phyloP scores from a whole-genome alignment of 1,284 basidiomycete genomes.

The Marasmius oreades region DNA sequence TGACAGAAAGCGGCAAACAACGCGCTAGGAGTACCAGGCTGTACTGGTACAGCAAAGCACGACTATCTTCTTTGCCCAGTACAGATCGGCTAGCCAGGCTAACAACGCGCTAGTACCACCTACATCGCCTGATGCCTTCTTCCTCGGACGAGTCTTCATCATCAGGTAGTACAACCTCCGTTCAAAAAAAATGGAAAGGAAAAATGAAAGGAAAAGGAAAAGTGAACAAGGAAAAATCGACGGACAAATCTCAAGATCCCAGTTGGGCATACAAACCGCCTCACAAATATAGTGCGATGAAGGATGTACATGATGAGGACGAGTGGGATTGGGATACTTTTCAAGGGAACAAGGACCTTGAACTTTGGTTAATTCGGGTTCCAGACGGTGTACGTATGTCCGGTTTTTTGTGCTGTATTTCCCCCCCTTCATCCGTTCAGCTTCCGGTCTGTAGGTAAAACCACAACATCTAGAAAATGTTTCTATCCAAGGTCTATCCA shows the following conservation, averaged over 20 bases:
- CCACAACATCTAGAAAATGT: conserved; percentile 54
- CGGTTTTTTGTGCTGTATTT: conserved; percentile 1
- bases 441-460: conserved; percentile 48
- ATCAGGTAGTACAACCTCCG: conserved; percentile 5
- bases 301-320: conserved; percentile 33
- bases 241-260: conserved; percentile 7
- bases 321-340: conserved; percentile 65
- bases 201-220: conserved; percentile 4
- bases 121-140: conserved; percentile 8
- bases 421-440: conserved; percentile 1
- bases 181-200: conserved; percentile 2
- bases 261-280: conserved; percentile 11
- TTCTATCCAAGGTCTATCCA: conserved; percentile 40
- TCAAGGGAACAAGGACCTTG: conserved; percentile 54
- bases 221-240: not conserved
- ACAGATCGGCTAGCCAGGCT: too few relatives aligned
- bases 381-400: conserved; percentile 55
- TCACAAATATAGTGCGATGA: conserved; percentile 4
- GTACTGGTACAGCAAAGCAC: too few relatives aligned
- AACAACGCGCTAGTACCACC: too few relatives aligned
- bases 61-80: too few relatives aligned
- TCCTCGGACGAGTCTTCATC: conserved; percentile 8
- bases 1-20: too few relatives aligned
- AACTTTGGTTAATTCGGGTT: conserved; percentile 67
- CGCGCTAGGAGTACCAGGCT: not conserved